These are phyloP conservation scores for Chenopodium berlandieri DNA, from an alignment of 148 eudicot genomes.

Conservation along the genomic window DNA sequence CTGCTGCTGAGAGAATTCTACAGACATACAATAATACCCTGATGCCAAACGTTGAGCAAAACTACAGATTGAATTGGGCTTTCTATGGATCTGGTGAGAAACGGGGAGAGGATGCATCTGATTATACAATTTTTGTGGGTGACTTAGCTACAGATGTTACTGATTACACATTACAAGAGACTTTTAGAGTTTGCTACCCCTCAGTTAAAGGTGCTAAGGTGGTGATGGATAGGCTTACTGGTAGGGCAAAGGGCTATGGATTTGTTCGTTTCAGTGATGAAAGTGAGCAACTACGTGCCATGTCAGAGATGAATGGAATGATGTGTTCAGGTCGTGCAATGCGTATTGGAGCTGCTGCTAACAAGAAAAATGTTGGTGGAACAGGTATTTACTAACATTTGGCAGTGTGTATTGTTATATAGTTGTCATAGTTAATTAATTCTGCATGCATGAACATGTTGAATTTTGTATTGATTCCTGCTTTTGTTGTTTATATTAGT, in stretches of 20 bases:
- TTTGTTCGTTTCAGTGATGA: constrained; percentile 91
- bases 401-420: background rate
- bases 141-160: constrained; percentile 90
- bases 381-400: constrained; percentile 32
- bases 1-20: constrained; percentile 72
- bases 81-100: constrained; percentile 83
- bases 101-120: constrained; percentile 61
- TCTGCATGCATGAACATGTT: background rate
- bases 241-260: constrained; percentile 90
- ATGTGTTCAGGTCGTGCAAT: constrained; percentile 76
- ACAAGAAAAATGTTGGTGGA: constrained; percentile 57
- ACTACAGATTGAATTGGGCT: constrained; percentile 89
- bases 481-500: background rate
- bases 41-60: constrained; percentile 86
- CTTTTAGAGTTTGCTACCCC: constrained; percentile 64
- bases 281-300: constrained; percentile 75
- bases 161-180: constrained; percentile 78
- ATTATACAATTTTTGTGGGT: constrained; percentile 86
- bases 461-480: background rate
- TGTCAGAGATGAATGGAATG: constrained; percentile 93
- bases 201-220: constrained; percentile 95
- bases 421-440: background rate
- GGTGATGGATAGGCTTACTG: constrained; percentile 76
- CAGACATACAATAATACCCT: constrained; percentile 64
- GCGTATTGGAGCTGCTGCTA: constrained; percentile 94